Conservation (phyloP, 1,284 basidiomycete genomes). For the Cutaneotrichosporon cavernicola region DNA sequence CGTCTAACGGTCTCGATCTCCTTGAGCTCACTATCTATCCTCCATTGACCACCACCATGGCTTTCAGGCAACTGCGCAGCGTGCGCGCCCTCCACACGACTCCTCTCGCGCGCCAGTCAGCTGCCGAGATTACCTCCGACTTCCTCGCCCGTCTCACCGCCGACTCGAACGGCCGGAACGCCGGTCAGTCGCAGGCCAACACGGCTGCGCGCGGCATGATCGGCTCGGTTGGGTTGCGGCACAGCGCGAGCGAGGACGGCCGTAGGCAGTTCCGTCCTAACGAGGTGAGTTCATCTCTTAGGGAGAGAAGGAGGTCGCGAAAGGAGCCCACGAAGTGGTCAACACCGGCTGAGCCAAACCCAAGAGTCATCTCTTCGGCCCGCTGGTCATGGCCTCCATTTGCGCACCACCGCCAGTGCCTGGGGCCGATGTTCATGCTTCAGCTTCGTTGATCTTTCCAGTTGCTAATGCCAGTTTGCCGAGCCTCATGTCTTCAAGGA, state of each 20-base stretch:
- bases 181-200: constrained; percentile 6
- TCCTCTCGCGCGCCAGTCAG: constrained; percentile 9
- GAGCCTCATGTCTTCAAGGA: constrained; percentile 22
- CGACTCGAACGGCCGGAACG: neutral
- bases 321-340: too few relatives aligned
- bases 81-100: constrained; percentile 10
- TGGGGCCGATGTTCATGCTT: too few relatives aligned
- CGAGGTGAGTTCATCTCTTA: constrained; percentile 11
- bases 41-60: neutral
- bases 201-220: constrained; percentile 24
- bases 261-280: constrained; percentile 11
- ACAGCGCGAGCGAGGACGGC: constrained; percentile 9
- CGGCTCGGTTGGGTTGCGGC: constrained; percentile 19
- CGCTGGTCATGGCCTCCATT: too few relatives aligned
- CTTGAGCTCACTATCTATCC: neutral
- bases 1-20: neutral
- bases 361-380: too few relatives aligned
- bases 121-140: constrained; percentile 22
- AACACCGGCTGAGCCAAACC: too few relatives aligned
- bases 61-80: constrained; percentile 3
- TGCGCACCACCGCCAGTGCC: too few relatives aligned
- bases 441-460: neutral
- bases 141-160: constrained; percentile 24
- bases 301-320: neutral
- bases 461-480: constrained; percentile 19